Evolutionary conservation across 2,329 filamentous ascomycete species (phyloP).

Genomic region (Alternaria tenuissima): DNA sequence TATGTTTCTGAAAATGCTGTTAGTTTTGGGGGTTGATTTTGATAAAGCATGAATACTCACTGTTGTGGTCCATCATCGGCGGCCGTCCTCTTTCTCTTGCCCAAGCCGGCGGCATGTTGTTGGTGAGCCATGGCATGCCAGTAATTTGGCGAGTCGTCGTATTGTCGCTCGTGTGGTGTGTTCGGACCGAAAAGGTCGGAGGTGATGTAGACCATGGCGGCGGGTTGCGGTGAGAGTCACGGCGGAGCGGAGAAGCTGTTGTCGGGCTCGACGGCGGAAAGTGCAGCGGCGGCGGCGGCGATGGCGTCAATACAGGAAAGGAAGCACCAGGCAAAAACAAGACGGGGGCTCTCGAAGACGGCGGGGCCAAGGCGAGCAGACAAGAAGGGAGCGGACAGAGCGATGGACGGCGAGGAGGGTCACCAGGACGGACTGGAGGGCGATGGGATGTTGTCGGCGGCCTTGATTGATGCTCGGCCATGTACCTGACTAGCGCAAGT

Average conservation of each 20-base stretch:
- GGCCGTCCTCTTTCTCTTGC: constrained; percentile 43
- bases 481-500: constrained; percentile 27
- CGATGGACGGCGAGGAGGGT: neutral
- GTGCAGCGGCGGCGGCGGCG: neutral
- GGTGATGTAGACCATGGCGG: constrained; percentile 49
- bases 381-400: constrained; percentile 4
- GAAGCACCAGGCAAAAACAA: neutral
- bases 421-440: neutral
- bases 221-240: constrained; percentile 21
- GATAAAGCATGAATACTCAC: constrained; percentile 11
- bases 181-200: constrained; percentile 44
- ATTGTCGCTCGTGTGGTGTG: constrained; percentile 18
- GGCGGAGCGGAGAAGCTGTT: constrained; percentile 11
- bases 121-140: constrained; percentile 34
- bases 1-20: constrained; percentile 10
- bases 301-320: neutral
- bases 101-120: constrained; percentile 28
- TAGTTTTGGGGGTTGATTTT: neutral
- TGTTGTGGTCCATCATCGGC: constrained; percentile 21
- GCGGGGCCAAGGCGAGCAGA: neutral
- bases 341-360: constrained; percentile 3
- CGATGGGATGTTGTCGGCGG: constrained; percentile 4
- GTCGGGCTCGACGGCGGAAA: constrained; percentile 13
- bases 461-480: neutral
- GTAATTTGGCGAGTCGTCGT: constrained; percentile 13